Conservation (phyloP, 148 eudicot genomes). For the Camellia japonica region DNA sequence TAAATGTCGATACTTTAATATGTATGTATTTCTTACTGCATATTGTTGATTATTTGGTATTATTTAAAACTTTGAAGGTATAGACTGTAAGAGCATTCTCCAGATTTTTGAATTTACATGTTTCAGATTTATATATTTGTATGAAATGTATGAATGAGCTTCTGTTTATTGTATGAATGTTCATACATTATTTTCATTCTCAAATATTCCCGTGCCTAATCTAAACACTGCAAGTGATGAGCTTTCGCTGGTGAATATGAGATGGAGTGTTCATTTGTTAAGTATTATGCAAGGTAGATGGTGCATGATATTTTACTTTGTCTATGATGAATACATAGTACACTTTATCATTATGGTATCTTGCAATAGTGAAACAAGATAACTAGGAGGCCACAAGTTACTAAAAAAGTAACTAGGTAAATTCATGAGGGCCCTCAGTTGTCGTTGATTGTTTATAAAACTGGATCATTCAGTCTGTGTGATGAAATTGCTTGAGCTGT, state of each 20-base stretch:
- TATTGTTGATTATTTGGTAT: neutral
- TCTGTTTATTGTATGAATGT: neutral
- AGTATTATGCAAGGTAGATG: neutral
- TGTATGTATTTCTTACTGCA: neutral
- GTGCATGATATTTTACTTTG: neutral
- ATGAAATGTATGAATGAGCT: neutral
- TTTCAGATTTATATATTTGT: neutral
- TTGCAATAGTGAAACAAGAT: neutral
- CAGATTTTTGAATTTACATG: constrained; percentile 1
- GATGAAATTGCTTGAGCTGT: neutral
- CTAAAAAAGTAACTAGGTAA: neutral
- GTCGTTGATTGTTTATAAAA: neutral
- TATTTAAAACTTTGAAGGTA: neutral
- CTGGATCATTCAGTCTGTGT: neutral
- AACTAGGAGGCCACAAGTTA: neutral
- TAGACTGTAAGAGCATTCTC: neutral
- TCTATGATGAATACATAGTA: too few relatives aligned
- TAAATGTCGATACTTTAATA: neutral
- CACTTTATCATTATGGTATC: neutral
- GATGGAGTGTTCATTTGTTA: neutral
- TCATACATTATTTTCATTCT: neutral
- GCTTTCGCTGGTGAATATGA: neutral
- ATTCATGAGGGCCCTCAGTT: neutral
- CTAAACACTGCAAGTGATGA: neutral
- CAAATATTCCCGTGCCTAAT: neutral